A percentile compares a stretch with the other conserved stretches of the same genome.
Evolutionary conservation across 2,329 filamentous ascomycete species (phyloP).

Genomic region (Graphiopsis chlorocephala): DNA sequence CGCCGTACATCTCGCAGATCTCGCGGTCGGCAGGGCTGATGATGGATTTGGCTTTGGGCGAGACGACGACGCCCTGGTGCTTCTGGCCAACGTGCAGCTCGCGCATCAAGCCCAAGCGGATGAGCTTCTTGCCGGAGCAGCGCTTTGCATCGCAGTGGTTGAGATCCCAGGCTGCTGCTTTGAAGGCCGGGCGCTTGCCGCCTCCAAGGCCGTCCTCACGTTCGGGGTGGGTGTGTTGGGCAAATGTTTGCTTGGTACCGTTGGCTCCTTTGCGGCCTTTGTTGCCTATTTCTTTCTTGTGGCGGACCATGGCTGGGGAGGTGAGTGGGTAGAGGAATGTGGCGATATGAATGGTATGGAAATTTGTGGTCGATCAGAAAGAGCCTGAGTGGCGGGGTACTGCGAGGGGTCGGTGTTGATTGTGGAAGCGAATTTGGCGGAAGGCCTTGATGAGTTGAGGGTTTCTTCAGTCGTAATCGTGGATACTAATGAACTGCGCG

Average conservation of each 20-base stretch:
- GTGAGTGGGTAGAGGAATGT: neutral
- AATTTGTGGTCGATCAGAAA: neutral
- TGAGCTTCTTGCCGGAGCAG: constrained; percentile 92
- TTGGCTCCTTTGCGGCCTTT: constrained; percentile 66
- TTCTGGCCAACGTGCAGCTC: constrained; percentile 89
- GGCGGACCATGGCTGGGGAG: constrained; percentile 70
- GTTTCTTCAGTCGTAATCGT: neutral
- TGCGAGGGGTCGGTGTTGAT: neutral
- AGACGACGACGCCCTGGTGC: constrained; percentile 87
- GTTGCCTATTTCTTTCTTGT: constrained; percentile 83
- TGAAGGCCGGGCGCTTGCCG: constrained; percentile 60
- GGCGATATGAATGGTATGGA: neutral
- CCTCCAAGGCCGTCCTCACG: constrained; percentile 25
- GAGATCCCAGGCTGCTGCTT: constrained; percentile 96
- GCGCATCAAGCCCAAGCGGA: constrained; percentile 89
- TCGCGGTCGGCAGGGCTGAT: constrained; percentile 79
- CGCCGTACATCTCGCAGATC: constrained; percentile 81
- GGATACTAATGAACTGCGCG: neutral
- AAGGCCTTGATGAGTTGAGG: neutral
- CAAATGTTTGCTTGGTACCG: constrained; percentile 27
- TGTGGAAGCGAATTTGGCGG: neutral
- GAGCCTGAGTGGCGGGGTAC: neutral
- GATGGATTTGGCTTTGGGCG: constrained; percentile 85
- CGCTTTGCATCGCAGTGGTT: constrained; percentile 96
- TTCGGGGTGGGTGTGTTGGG: constrained; percentile 32